Evolutionary conservation across 768 basidiomycete genomes (phyloP), one percentile per base, ranked within the genome.

Genomic region (Mycena sanguinolenta): DNA sequence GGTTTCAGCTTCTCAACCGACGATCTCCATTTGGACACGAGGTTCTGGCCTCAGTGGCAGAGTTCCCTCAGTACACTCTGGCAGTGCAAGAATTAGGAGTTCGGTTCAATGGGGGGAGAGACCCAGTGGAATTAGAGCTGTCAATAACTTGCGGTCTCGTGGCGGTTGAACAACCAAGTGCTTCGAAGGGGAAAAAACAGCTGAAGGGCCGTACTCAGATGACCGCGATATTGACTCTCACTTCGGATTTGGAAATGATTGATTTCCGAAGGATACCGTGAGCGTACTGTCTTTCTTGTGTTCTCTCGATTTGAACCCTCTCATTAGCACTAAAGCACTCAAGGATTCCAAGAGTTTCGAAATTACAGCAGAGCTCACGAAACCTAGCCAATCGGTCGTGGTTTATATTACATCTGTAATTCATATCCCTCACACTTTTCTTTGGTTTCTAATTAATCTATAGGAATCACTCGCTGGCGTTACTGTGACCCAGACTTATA

Each of bases 261-360:
- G 94, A 95, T 76, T 96, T 92, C 77, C 90, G 95, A 34, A 88
- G 93, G 25, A 93, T 93, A 52, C 84, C 87, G 95, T 95, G 74
- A 71, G 84, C 78, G 16, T 21, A n/a, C 38, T 64, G 30, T 52
- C 12, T 59, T 4, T 19, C 21, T 54, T 57, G n/a, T 54, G 13
- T 9, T 28, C 21, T 17, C 23, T 36, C 14, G 19, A 39, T 19
- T 59, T 73, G 12, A 60, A 21, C 53, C 39, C 10, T 21, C 38
- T 50, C 39, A 52, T 16, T 75, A 96, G 95, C 14, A 95, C 93
- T 2, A 92, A 90, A 73, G 86, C 85, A 6, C 84, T 96, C 62
- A 85, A 80, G 67, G 86, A 87, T 21, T 77, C 80, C 3, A 92
- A 90, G 75, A 84, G 84, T 1, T 94, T 95, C 63, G 83, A 82